Conservation (phyloP, 2,329 filamentous ascomycete species). For the Boeremia lycopersici region DNA sequence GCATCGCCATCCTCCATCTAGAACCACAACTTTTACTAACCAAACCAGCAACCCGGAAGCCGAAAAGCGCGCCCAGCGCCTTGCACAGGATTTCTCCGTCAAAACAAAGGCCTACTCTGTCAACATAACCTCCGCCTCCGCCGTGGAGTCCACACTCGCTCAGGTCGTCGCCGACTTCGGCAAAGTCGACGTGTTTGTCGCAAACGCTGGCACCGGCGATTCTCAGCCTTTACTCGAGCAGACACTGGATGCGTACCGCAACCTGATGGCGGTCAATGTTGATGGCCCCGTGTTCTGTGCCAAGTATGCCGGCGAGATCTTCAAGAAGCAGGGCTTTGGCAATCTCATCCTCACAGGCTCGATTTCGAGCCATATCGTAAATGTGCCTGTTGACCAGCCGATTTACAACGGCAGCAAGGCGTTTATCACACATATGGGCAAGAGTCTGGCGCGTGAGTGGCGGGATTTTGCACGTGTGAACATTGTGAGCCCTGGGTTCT, state of each 20-base stretch:
- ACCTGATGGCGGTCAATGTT: constrained; percentile 70
- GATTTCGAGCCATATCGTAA: constrained; percentile 76
- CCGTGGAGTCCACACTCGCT: constrained; percentile 62
- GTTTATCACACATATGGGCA: constrained; percentile 66
- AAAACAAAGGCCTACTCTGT: constrained; percentile 69
- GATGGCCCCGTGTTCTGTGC: constrained; percentile 61
- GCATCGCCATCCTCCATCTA: background rate
- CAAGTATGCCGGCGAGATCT: constrained; percentile 50
- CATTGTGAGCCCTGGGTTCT: constrained; percentile 68
- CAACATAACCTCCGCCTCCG: constrained; percentile 59
- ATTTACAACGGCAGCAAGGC: constrained; percentile 60
- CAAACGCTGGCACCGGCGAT: constrained; percentile 68
- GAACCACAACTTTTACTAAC: background rate
- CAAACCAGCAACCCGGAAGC: constrained; percentile 57
- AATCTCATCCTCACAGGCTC: constrained; percentile 68
- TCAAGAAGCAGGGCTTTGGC: constrained; percentile 55
- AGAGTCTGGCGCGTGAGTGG: constrained; percentile 70
- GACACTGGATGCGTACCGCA: constrained; percentile 67
- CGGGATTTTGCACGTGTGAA: constrained; percentile 70
- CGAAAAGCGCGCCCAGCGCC: constrained; percentile 64
- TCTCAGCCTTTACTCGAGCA: constrained; percentile 63
- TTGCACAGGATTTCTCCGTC: constrained; percentile 62
- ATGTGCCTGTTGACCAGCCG: constrained; percentile 72
- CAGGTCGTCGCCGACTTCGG: constrained; percentile 71
- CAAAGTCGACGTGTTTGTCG: constrained; percentile 68